Conservation (phyloP, 441 rosid species). For the Pelargonium hybrid region DNA sequence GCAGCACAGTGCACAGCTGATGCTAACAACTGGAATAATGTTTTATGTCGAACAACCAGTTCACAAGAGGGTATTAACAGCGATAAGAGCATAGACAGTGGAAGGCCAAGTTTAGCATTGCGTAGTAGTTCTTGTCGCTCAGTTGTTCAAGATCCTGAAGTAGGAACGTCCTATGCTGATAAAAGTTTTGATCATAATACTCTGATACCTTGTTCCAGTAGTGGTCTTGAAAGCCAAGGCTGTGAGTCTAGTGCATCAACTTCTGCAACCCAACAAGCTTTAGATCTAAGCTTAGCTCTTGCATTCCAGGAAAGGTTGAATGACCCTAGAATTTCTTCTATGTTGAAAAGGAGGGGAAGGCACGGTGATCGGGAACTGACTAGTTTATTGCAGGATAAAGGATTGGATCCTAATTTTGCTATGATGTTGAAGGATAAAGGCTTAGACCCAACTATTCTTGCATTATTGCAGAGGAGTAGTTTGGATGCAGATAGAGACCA, state of each 20-base stretch:
- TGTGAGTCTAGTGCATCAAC: conserved; percentile 86
- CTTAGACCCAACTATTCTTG: conserved; percentile 95
- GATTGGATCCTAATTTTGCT: conserved; percentile 99
- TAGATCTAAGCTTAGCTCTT: conserved; percentile 82
- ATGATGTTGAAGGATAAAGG: conserved; percentile 96
- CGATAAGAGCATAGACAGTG: conserved; percentile 95
- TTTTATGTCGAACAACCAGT: conserved; percentile 55
- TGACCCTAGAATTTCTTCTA: conserved; percentile 79
- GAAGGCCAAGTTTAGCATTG: conserved; percentile 85
- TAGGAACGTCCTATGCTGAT: conserved; percentile 52
- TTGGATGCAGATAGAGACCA: conserved; percentile 99
- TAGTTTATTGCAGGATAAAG: conserved; percentile 88
- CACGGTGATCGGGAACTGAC: conserved; percentile 80
- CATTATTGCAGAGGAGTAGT: conserved; percentile 96
- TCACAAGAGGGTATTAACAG: conserved; percentile 77
- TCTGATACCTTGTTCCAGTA: conserved; percentile 63
- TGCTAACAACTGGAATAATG: conserved; percentile 46
- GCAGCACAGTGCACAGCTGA: conserved; percentile 43
- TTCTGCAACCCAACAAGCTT: conserved; percentile 75
- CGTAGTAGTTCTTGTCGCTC: conserved; percentile 91
- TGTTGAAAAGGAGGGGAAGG: conserved; percentile 75
- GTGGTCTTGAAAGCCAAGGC: conserved; percentile 93
- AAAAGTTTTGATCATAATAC: conserved; percentile 60
- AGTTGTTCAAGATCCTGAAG: conserved; percentile 78
- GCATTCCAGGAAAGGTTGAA: conserved; percentile 85